Evolutionary conservation across 495 filamentous ascomycete species (phyloP).

Genomic region (Talaromyces wortmannii): DNA sequence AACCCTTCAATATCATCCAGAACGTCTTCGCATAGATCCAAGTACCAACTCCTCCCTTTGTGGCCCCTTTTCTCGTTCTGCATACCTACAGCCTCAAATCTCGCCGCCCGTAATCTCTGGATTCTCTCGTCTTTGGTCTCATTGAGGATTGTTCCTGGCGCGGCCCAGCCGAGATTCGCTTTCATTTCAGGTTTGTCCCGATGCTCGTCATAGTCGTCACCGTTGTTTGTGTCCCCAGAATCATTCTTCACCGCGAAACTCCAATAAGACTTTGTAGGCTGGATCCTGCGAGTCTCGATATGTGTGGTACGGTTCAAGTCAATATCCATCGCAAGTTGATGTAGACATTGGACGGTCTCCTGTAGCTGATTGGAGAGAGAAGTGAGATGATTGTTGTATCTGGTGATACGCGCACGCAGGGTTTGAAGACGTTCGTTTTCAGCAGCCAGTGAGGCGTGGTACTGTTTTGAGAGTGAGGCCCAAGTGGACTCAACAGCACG

Average conservation of each 20-base stretch:
- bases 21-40: not conserved
- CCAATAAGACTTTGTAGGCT: slow-evolving; percentile 32
- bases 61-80: slow-evolving; percentile 19
- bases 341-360: not conserved
- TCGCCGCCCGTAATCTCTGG: slow-evolving; percentile 20
- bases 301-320: not conserved
- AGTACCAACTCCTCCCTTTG: slow-evolving; percentile 23
- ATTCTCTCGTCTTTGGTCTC: slow-evolving; percentile 32
- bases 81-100: slow-evolving; percentile 28
- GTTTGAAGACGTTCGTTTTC: not conserved
- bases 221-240: slow-evolving; percentile 5
- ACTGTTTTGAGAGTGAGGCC: not conserved
- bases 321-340: not conserved
- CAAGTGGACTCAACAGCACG: not conserved
- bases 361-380: not conserved
- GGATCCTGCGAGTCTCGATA: slow-evolving; percentile 10
- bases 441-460: not conserved
- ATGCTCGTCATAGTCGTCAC: not conserved
- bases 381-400: not conserved
- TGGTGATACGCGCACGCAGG: not conserved
- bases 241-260: slow-evolving; percentile 19
- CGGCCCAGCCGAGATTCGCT: slow-evolving; percentile 1
- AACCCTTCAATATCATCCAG: not conserved
- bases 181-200: not conserved
- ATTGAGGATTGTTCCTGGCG: slow-evolving; percentile 5